phyloP scores from a whole-genome alignment of 2,329 filamentous ascomycete species.

The Zymoseptoria passerinii region DNA sequence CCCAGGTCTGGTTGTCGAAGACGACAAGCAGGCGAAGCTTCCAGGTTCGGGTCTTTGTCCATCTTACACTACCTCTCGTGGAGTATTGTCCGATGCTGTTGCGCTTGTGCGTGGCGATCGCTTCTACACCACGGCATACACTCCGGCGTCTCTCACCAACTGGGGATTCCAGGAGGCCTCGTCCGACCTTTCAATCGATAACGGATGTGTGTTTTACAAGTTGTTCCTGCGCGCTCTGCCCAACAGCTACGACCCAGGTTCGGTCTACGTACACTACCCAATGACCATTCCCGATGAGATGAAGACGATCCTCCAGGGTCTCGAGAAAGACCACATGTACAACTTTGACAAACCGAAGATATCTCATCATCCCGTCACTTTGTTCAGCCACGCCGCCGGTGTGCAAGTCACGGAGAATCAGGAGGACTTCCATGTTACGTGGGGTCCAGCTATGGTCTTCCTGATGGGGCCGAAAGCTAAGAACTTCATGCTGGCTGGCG shows the following conservation, averaged over 20 bases:
- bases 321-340: slow-evolving; percentile 37
- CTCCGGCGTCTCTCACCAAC: slow-evolving; percentile 30
- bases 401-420: slow-evolving; percentile 36
- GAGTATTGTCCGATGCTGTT: slow-evolving; percentile 53
- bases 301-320: slow-evolving; percentile 34
- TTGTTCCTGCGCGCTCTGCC: slow-evolving; percentile 45
- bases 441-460: slow-evolving; percentile 39
- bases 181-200: slow-evolving; percentile 37
- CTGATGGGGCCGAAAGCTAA: slow-evolving; percentile 37
- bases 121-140: slow-evolving; percentile 46
- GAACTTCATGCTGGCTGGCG: slow-evolving; percentile 43
- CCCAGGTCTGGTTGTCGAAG: slow-evolving; percentile 57
- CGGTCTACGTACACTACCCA: slow-evolving; percentile 44
- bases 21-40: slow-evolving; percentile 44
- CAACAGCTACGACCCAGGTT: slow-evolving; percentile 41
- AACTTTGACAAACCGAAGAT: slow-evolving; percentile 26
- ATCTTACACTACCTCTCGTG: slow-evolving; percentile 47
- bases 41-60: slow-evolving; percentile 47
- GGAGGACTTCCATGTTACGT: slow-evolving; percentile 40
- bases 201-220: slow-evolving; percentile 45
- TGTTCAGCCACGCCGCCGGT: slow-evolving; percentile 40
- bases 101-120: slow-evolving; percentile 52
- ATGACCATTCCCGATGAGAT: slow-evolving; percentile 42
- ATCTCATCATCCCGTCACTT: slow-evolving; percentile 30
- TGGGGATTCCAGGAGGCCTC: slow-evolving; percentile 43